Base-by-base conservation (phyloP, 495 filamentous ascomycete species). In the Aeminium ludgeri region DNA sequence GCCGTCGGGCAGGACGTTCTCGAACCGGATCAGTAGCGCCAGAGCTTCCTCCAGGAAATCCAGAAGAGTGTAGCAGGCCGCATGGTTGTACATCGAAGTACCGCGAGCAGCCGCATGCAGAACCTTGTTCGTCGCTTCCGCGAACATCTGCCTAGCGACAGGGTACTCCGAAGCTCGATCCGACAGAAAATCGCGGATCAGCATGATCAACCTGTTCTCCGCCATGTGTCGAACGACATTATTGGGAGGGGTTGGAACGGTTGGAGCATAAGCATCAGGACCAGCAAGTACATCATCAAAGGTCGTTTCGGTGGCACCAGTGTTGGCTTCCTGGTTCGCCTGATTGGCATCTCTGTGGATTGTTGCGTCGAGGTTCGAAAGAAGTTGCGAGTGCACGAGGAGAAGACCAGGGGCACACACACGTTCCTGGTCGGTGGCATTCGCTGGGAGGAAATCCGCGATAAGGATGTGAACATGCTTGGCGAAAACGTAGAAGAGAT, bases 401-500 rank as follows among this genome's bases (percentile, higher is more conserved):
- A 87, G 67, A 53, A 93, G 73, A 0, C 78, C 89, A 31, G 89
- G 89, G 1, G 80, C 76, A 46, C 71, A 63, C 30, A 73, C 56
- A 10, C 65, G 64, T 34, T 77, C 75, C 20, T 73, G 67, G 56
- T 77, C 76, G 45, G 76, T 74, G 6, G 69, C 60, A 7, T 76
- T 73, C 1, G 66, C 45, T 0, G 82, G 81, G 35, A 93, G 62
- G 52, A 86, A 86, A 43, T 91, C 83, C 19, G 78, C 74, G 30
- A 80, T 70, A 6, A 97, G 62, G 34, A 87, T 74, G 55, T 91
- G 79, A 47, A 82, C 89, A 55, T 89, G 77, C 61, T 93, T 95
- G 58, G 78, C 74, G 58, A 97, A 97, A 12, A 94, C 77, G 62
- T 81, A 96, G 52, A 96, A 82, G 34, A 97, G 62, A 60, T 95